Conservation (phyloP, 768 basidiomycete species). For the Rhodocollybia butyracea region DNA sequence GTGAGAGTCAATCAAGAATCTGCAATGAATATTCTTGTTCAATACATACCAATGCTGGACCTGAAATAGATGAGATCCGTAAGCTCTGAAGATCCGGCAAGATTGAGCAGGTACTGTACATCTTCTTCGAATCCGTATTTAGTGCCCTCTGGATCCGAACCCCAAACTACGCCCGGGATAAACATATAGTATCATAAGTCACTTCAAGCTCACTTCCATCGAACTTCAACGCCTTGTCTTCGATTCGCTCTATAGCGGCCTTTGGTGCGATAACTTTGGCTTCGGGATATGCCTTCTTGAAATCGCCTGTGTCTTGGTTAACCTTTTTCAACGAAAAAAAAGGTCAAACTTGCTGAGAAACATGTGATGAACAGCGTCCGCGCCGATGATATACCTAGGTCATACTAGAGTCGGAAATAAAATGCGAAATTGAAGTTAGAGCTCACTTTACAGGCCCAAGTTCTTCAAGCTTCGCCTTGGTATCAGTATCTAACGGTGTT, state of each 20-base stretch:
- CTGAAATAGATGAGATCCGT: neutral
- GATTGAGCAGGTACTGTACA: conserved; percentile 17
- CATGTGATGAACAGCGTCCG: conserved; percentile 57
- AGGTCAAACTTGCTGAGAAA: conserved; percentile 44
- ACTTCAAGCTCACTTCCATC: conserved; percentile 52
- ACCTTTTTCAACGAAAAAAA: conserved; percentile 9
- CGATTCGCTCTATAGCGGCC: conserved; percentile 47
- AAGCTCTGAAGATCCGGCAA: neutral
- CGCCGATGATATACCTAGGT: conserved; percentile 53
- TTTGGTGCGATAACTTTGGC: conserved; percentile 72
- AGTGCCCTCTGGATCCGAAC: conserved; percentile 58
- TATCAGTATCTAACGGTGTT: conserved; percentile 63
- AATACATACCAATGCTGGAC: conserved; percentile 11
- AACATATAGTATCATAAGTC: neutral
- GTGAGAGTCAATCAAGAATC: neutral
- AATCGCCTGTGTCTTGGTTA: conserved; percentile 41
- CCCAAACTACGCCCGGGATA: conserved; percentile 42
- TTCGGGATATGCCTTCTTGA: conserved; percentile 62
- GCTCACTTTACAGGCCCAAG: conserved; percentile 69
- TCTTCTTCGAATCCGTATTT: conserved; percentile 80
- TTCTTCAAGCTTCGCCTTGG: conserved; percentile 55
- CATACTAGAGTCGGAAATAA: neutral
- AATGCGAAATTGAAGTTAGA: neutral
- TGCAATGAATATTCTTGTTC: neutral
- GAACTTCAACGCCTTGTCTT: conserved; percentile 49